A percentile compares a stretch with the other conserved stretches of the same genome.
Evolutionary conservation across 345 rosid species (phyloP).

Genomic region (Ailanthus altissimus): DNA sequence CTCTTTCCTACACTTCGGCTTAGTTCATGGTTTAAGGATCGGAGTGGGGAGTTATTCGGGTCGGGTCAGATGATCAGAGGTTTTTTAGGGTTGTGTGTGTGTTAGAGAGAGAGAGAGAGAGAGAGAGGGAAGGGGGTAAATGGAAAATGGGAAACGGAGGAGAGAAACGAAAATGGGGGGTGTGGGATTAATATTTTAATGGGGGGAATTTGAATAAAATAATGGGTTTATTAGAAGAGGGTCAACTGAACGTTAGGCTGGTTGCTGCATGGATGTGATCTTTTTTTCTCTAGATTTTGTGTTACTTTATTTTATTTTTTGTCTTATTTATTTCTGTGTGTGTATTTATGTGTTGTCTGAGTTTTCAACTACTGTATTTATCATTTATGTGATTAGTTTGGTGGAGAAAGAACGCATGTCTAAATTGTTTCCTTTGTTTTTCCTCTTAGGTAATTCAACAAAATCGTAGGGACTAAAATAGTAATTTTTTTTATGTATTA

Average conservation of each 20-base stretch:
- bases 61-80: conserved; percentile 27
- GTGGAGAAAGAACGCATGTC: not conserved
- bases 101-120: not conserved
- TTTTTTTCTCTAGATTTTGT: not conserved
- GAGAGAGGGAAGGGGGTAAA: not conserved
- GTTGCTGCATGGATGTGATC: conserved; percentile 66
- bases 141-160: conserved; percentile 10
- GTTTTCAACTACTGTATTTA: conserved; percentile 6
- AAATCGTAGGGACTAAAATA: too few species aligned
- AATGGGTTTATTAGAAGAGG: conserved; percentile 34
- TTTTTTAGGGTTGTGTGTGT: conserved; percentile 32
- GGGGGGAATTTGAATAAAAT: conserved; percentile 28
- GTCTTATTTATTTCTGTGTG: not conserved
- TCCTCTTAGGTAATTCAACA: too few species aligned
- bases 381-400: not conserved
- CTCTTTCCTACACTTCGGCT: not conserved
- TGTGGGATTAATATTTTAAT: conserved; percentile 22
- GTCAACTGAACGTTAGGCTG: conserved; percentile 84
- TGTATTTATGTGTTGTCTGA: not conserved
- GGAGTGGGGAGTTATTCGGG: conserved; percentile 2
- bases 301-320: not conserved
- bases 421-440: not conserved
- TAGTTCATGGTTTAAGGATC: conserved; percentile 8
- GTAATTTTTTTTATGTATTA: too few species aligned
- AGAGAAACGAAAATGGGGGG: not conserved